Conservation (phyloP, 371 early-diverging fungal genomes). For the Rhizopus sp. region DNA sequence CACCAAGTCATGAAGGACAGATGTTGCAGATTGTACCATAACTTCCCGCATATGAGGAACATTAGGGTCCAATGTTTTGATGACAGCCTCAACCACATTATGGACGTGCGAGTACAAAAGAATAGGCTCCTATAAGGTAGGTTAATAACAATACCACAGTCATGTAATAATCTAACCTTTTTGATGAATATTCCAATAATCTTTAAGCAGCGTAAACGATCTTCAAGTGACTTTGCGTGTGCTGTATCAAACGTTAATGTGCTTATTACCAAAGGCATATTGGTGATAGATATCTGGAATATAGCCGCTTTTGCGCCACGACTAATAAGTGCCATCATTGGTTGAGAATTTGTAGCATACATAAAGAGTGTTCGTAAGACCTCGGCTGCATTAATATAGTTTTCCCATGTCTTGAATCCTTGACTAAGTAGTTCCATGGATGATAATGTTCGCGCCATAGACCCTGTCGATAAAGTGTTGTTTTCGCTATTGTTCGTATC, state of each 20-base stretch:
- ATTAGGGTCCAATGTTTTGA: slow-evolving; percentile 86
- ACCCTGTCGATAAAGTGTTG: slow-evolving; percentile 50
- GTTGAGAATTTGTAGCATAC: slow-evolving; percentile 52
- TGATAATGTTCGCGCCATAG: slow-evolving; percentile 65
- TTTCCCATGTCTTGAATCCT: slow-evolving; percentile 81
- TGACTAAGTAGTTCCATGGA: slow-evolving; percentile 75
- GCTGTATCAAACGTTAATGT: slow-evolving; percentile 79
- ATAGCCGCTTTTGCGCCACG: slow-evolving; percentile 72
- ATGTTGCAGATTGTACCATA: slow-evolving; percentile 69
- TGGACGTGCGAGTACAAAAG: slow-evolving; percentile 65
- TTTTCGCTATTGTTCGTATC: slow-evolving; percentile 18
- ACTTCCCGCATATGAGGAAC: slow-evolving; percentile 72
- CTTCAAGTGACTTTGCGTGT: slow-evolving; percentile 61
- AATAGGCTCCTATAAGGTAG: slow-evolving; percentile 58
- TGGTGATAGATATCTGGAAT: slow-evolving; percentile 71
- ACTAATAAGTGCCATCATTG: slow-evolving; percentile 39
- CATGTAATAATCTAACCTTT: slow-evolving; percentile 49
- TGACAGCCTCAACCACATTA: slow-evolving; percentile 75
- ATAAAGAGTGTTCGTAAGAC: slow-evolving; percentile 69
- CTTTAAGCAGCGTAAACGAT: slow-evolving; percentile 63
- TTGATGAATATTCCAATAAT: slow-evolving; percentile 74
- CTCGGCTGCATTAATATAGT: slow-evolving; percentile 70
- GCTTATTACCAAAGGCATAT: slow-evolving; percentile 71
- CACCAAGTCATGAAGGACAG: slow-evolving; percentile 79
- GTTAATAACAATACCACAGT: not conserved